phyloP scores from a whole-genome alignment of 2,329 filamentous ascomycete species.

The Colletotrichum australisinense region DNA sequence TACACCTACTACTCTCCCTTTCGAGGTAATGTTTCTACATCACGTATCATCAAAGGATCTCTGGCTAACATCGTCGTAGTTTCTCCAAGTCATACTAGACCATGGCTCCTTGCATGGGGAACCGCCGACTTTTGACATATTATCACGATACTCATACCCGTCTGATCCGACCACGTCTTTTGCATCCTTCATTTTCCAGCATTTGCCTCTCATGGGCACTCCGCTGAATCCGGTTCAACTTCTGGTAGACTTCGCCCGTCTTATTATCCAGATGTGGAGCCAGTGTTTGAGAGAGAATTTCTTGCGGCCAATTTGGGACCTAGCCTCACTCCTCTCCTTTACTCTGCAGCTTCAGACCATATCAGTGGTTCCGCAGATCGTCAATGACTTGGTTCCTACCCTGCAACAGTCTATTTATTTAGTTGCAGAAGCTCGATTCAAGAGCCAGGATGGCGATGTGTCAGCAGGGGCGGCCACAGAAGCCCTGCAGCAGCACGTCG shows the following conservation, averaged over 20 bases:
- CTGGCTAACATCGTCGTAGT: slow-evolving; percentile 51
- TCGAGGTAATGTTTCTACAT: slow-evolving; percentile 54
- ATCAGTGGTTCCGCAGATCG: slow-evolving; percentile 68
- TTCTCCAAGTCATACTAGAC: slow-evolving; percentile 72
- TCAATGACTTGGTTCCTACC: slow-evolving; percentile 66
- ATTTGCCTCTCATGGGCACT: slow-evolving; percentile 68
- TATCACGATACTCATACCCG: slow-evolving; percentile 74
- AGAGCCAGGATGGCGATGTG: slow-evolving; percentile 60
- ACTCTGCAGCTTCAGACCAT: slow-evolving; percentile 71
- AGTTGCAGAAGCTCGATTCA: slow-evolving; percentile 68
- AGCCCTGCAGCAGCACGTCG: slow-evolving; percentile 64
- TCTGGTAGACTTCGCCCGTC: slow-evolving; percentile 72
- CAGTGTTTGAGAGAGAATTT: slow-evolving; percentile 73
- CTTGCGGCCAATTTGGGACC: slow-evolving; percentile 72
- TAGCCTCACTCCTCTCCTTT: slow-evolving; percentile 73
- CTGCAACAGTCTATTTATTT: slow-evolving; percentile 70
- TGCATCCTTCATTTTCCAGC: slow-evolving; percentile 75
- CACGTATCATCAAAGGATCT: neutral
- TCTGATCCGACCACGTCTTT: slow-evolving; percentile 72
- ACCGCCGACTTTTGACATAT: slow-evolving; percentile 74
- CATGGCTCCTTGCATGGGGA: slow-evolving; percentile 67
- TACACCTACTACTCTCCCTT: slow-evolving; percentile 44
- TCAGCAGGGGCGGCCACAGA: slow-evolving; percentile 40
- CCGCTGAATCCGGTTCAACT: slow-evolving; percentile 63
- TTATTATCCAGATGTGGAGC: slow-evolving; percentile 75